Conservation (phyloP, 2,329 filamentous ascomycete genomes). For the Pezizomycotina sp. region DNA sequence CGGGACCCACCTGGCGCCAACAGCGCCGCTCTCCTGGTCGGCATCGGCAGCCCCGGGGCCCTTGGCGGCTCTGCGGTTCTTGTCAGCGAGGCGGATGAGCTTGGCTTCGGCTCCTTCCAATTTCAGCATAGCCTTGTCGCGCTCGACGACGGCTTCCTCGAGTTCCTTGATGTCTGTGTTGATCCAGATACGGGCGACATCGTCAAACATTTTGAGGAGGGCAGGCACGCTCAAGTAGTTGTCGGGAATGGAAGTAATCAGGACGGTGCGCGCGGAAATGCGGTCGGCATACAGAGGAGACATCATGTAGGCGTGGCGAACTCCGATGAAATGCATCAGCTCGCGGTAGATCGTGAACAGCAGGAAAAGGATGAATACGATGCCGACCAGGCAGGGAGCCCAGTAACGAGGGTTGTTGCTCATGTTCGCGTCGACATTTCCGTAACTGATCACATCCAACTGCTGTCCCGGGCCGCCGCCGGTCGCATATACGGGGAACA, state of each 20-base stretch:
- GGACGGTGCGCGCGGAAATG: slow-evolving; percentile 75
- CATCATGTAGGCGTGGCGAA: slow-evolving; percentile 80
- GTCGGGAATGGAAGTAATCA: slow-evolving; percentile 71
- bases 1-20: slow-evolving; percentile 59
- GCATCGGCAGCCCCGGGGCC: slow-evolving; percentile 29
- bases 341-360: slow-evolving; percentile 79
- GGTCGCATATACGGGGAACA: slow-evolving; percentile 79
- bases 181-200: slow-evolving; percentile 73
- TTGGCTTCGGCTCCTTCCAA: slow-evolving; percentile 77
- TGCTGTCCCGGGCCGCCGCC: slow-evolving; percentile 49
- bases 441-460: slow-evolving; percentile 62
- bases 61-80: slow-evolving; percentile 46
- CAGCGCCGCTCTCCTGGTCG: slow-evolving; percentile 39
- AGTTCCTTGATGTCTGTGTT: slow-evolving; percentile 60
- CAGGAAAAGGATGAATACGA: slow-evolving; percentile 73
- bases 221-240: slow-evolving; percentile 62
- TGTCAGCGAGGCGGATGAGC: slow-evolving; percentile 64
- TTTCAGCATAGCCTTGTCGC: slow-evolving; percentile 62
- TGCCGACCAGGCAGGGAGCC: slow-evolving; percentile 64
- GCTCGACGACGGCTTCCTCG: slow-evolving; percentile 63
- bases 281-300: slow-evolving; percentile 70
- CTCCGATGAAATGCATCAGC: slow-evolving; percentile 77
- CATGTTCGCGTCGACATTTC: slow-evolving; percentile 48
- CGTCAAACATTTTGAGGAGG: slow-evolving; percentile 61
- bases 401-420: slow-evolving; percentile 53